Evolutionary conservation across 257 asterid species (phyloP), one percentile per base, ranked within the genome.

Genomic region (Penstemon eatonii): DNA sequence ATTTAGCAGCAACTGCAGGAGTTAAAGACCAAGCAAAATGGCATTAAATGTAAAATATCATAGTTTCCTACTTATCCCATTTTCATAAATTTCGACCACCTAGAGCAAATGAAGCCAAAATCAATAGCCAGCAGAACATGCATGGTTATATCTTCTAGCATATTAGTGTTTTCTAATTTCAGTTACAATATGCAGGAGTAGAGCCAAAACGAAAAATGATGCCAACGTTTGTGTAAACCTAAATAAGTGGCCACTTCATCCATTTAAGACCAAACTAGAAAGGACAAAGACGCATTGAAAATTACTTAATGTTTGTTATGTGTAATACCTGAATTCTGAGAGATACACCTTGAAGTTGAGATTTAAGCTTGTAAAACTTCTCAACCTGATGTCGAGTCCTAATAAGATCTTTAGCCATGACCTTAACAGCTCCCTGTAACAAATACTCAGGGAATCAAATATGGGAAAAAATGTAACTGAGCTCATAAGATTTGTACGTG

Each of bases 391-490:
- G 98, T 25, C 98, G 77, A 62, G 98, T 92, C 80, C 98, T 90
- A 77, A 92, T 92, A 62, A 92, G 98, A 84, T 92, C 98, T 80
- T 92, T 92, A 44, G 98, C 98, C 98, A 92, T 92, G 79, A 92
- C 98, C 83, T 84, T 90, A 64, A 92, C 97, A 74, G 98, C 98
- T 75, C 98, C 98, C 98, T 92, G 79, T n/a, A 63, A 81, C 63
- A 79, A 64, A 61, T 69, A 57, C 44, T 25, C 65, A 51, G 41
- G 56, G 58, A 72, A 77, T 83, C 76, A 83, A 52, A 70, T 66
- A 55, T 0, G 60, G 2, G 33, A 52, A 42, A 44, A 44, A 37
- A 63, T 65, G 76, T 15, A 71, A 50, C 51, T 69, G 15, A 37
- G 56, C 53, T 7, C 52, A 66, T 49, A 67, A 13, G 60, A 63